phyloP scores from a whole-genome alignment of 768 basidiomycete genomes.

The Amanita brunnescens region DNA sequence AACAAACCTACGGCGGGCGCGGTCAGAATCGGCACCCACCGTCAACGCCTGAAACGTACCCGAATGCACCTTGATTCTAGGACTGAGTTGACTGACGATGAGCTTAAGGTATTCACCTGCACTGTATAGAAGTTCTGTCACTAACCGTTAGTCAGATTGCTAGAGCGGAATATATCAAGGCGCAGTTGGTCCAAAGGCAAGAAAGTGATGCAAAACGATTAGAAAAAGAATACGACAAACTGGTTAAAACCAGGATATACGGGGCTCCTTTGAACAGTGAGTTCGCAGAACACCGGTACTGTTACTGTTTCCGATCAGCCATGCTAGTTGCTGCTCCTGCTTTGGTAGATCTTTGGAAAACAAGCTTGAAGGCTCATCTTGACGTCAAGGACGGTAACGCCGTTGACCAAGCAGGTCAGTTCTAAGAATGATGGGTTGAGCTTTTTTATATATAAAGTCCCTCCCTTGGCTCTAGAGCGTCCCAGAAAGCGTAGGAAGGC shows the following conservation, averaged over 20 bases:
- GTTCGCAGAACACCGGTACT: constrained; percentile 13
- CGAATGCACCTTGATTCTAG: constrained; percentile 59
- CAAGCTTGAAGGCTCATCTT: constrained; percentile 62
- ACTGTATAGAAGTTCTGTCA: not conserved
- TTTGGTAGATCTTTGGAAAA: constrained; percentile 68
- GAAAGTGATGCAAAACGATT: constrained; percentile 42
- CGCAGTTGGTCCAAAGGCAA: constrained; percentile 45
- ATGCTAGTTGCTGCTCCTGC: constrained; percentile 54
- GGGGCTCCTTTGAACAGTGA: constrained; percentile 56
- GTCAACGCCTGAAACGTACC: constrained; percentile 31
- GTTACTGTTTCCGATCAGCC: not conserved
- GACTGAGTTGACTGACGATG: constrained; percentile 77
- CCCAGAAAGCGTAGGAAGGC: constrained; percentile 42
- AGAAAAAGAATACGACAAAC: constrained; percentile 44
- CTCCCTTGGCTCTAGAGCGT: constrained; percentile 26
- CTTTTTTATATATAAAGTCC: not conserved
- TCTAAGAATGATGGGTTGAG: not conserved
- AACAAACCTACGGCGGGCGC: constrained; percentile 16
- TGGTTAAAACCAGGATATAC: constrained; percentile 60
- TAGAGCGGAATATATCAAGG: constrained; percentile 59
- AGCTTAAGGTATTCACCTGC: constrained; percentile 47
- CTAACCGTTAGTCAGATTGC: not conserved
- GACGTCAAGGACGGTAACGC: constrained; percentile 46
- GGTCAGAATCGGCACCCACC: not conserved
- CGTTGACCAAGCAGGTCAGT: constrained; percentile 4